Base-by-base conservation (phyloP, 305 asterid species). In the Fraxinus platypoda region DNA sequence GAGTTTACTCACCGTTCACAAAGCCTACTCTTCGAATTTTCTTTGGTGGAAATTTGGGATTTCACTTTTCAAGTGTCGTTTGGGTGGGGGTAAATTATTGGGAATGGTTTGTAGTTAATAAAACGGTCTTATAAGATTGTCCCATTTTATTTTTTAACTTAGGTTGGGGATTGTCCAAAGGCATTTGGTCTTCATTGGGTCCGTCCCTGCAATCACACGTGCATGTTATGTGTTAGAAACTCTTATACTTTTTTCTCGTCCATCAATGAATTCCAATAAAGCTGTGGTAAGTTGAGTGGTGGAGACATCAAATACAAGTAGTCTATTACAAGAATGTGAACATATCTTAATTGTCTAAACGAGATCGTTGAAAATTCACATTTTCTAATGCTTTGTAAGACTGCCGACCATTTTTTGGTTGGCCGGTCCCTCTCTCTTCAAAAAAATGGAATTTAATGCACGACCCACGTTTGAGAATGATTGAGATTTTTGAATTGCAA, bases 401-500 rank as follows among this genome's bases (percentile, higher is more conserved):
- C 79, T 3, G 43, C 79, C 79, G 41, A 76, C 79, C 19, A 46
- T 57, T 26, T 13, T 21, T 46, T 41, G 34, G 38, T 76, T 12
- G 28, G 43, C 79, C 62, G 34, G 26, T 1, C 74, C 23, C n/a
- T 12, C 71, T 21, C 71, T 23, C 71, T 8, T 9, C 73, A 64
- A 64, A 26, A 21, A 25, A 2, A 8, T 12, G 74, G 35, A 76
- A 43, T 46, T 76, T 25, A 35, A 21, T 25, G 26, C 34, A 74
- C 54, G 81, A 23, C 84, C 83, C 84, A 84, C 81, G 15, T 41
- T 41, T 70, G 30, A 83, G 83, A 75, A 80, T 57, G 78, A 52
- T 37, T 1, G 21, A 77, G 8, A 19, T 76, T 52, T 68, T 62
- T 49, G 71, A 76, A 74, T 54, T 68, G 28, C 38, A 83, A 28